Evolutionary conservation across 2,329 filamentous ascomycete species (phyloP), one percentile per base, ranked within the genome.

Genomic region (Penicillium sclerotiorum): DNA sequence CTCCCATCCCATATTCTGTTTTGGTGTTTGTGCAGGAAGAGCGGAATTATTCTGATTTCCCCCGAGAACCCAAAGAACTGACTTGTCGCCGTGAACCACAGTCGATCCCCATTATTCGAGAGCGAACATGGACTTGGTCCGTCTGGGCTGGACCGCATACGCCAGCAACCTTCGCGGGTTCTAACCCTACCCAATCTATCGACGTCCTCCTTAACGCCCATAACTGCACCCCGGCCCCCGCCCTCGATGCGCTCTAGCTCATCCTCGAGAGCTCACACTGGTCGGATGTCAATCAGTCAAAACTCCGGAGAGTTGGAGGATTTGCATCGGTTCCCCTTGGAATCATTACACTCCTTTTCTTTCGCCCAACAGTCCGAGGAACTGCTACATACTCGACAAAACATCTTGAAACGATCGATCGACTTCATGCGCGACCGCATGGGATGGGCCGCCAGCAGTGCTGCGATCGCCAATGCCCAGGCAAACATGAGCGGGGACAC

Each of bases 291-390:
- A 8, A 77, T 84, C n/a, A 85, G 80, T 5, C 85, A 87, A 20
- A 77, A 80, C 17, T 91, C 90, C 18, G 90, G 90, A 20, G 83
- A 75, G 6, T 64, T 88, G 35, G 94, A 97, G 76, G 94, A 99
- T 67, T 82, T 99, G 38, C 87, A 86, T 38, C 87, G 92, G 43
- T 99, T 99, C 68, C 93, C 94, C 1, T 90, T 90, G 61, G 94
- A 99, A 69, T 99, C 94, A 5, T 77, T 99, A 39, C 94, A 99
- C 72, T 99, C 94, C 1, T 99, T 99, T 75, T 97, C 93, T 11
- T 99, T 99, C 71, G 90, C 94, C 33, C 90, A 95, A 61, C 92
- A 96, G 72, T 93, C 92, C 3, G 92, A 96, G 65, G 93, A 97
- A 55, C 85, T 90, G 55, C 80, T 97, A 48, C 89, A 96, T 68